phyloP scores from a whole-genome alignment of 331 rosid species.

The Prunus yedoensis region DNA sequence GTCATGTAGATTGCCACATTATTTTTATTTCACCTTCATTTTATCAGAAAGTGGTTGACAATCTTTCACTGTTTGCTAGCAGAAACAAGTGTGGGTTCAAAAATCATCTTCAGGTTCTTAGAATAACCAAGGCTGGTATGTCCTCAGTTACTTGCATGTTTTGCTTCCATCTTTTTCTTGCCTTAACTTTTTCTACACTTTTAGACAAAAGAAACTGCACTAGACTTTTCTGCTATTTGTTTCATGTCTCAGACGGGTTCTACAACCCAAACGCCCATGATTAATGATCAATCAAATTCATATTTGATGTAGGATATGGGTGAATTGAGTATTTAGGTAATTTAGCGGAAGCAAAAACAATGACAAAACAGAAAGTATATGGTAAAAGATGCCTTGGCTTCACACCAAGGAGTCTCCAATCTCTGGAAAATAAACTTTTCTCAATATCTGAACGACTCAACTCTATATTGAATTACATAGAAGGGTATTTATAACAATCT shows the following conservation, averaged over 20 bases:
- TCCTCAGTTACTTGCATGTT: constrained; percentile 15
- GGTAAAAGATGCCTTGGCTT: too few species aligned
- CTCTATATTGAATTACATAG: too few species aligned
- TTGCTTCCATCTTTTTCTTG: constrained; percentile 7
- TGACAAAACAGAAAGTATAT: too few species aligned
- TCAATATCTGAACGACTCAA: too few species aligned
- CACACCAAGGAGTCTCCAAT: too few species aligned
- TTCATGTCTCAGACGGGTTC: neutral
- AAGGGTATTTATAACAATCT: too few species aligned
- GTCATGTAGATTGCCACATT: constrained; percentile 8
- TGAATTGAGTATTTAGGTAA: too few species aligned
- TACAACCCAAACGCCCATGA: neutral
- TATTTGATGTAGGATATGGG: neutral
- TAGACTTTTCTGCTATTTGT: neutral
- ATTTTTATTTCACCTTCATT: constrained; percentile 8
- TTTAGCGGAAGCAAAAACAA: too few species aligned
- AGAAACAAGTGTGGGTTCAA: constrained; percentile 99
- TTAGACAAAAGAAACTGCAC: neutral
- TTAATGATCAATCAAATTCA: neutral
- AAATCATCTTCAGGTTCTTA: constrained; percentile 87
- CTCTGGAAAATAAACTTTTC: too few species aligned
- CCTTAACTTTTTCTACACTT: neutral
- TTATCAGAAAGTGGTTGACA: constrained; percentile 12
- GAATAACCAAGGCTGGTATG: constrained; percentile 48
- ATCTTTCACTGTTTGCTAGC: constrained; percentile 38